These are phyloP conservation scores for Phyllosticta citriasiana DNA, from an alignment of 2,329 filamentous ascomycete species.

Conservation along the genomic window DNA sequence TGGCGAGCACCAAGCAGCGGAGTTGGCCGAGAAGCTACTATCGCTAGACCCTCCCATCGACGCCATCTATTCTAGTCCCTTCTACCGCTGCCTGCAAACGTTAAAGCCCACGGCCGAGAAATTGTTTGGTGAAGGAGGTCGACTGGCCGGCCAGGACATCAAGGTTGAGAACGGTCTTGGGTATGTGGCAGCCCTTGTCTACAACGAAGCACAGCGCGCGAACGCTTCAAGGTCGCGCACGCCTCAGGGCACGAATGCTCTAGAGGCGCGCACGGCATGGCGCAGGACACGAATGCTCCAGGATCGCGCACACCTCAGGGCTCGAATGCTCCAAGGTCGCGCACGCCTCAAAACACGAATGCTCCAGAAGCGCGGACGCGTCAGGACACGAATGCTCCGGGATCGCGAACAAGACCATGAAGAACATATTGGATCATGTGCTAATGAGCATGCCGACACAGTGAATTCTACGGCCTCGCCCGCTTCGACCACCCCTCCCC, in stretches of 20 bases:
- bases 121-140: slow-evolving; percentile 19
- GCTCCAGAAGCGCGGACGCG: no score
- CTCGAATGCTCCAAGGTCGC: no score
- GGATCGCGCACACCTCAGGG: background rate
- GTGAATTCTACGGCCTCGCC: slow-evolving; percentile 87
- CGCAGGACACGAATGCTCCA: no score
- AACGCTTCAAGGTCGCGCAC: background rate
- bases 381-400: no score
- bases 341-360: no score
- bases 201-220: background rate
- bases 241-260: no score
- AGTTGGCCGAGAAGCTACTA: slow-evolving; percentile 59
- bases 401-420: background rate
- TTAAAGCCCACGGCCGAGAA: slow-evolving; percentile 26
- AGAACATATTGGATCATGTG: no score
- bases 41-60: slow-evolving; percentile 58
- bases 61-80: slow-evolving; percentile 54
- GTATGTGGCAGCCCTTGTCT: slow-evolving; percentile 24
- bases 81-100: slow-evolving; percentile 32
- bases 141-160: slow-evolving; percentile 30
- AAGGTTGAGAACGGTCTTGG: slow-evolving; percentile 44
- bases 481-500: slow-evolving; percentile 78
- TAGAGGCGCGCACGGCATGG: no score
- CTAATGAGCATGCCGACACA: slow-evolving; percentile 26
- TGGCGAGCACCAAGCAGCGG: slow-evolving; percentile 70